Evolutionary conservation across 768 basidiomycete species (phyloP), one percentile per base, ranked within the genome.

Genomic region (Daedaleopsis sinensis): DNA sequence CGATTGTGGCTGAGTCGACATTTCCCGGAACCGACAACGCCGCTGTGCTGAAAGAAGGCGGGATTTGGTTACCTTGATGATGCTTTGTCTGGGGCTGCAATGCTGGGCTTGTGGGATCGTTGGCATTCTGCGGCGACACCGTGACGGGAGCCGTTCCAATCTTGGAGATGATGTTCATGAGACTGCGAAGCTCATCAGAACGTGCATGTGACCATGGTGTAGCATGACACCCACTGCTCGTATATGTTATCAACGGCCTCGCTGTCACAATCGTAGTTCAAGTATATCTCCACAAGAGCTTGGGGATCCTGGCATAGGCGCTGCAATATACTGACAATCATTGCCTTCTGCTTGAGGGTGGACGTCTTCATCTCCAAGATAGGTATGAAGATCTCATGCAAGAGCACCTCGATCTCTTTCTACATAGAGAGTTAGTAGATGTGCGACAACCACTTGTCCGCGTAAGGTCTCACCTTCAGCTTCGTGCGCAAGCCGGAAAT

Each of bases 331-430:
- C 86, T 89, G 54, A 98, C 80, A 55, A 98, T 93, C 52, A 94
- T 87, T 3, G 90, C 90, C 77, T 99, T 98, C 73, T 98, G 97
- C 70, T 94, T 94, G 52, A 96, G 77, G 1, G 95, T 97, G 6
- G 96, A 93, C 10, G 92, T 98, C 72, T 89, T 88, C 95, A 99
- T 98, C 76, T 99, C 97, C 59, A 98, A 80, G 51, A 99, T 96
- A 1, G 97, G 97, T 58, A 98, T 88, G 79, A 98, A 99, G 64
- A 99, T 98, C 74, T 99, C 97, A 68, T 97, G 96, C 51, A 99
- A 75, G n/a, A 99, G 81, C 39, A 99, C 95, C 74, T 98, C 96
- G 59, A 98, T 98, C 74, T 99, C 97, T 91, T 98, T 97, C 96
- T 98, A 72, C 27, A 46, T 18, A 23, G 43, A 1, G 5, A 48